Percentiles rank a stretch among this genome's conserved stretches.
These are phyloP conservation scores for Vigna radiata DNA, from an alignment of 306 rosid species.

Conservation along the genomic window DNA sequence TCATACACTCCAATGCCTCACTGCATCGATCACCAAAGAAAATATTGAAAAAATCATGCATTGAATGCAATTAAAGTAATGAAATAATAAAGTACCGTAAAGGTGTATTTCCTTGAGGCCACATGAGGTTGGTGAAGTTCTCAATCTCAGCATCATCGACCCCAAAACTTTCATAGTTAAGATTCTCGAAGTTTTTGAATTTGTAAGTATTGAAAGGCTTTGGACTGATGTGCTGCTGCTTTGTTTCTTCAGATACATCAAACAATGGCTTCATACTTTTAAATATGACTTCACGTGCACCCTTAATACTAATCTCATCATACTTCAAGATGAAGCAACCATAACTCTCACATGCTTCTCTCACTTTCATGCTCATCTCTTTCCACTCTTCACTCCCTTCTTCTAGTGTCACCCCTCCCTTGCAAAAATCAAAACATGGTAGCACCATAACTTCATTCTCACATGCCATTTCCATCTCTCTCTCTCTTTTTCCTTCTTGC, in stretches of 20 bases:
- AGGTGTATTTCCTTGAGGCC: conserved; percentile 59
- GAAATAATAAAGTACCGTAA: conserved; percentile 40
- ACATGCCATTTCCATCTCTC: no score
- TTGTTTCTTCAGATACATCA: conserved; percentile 61
- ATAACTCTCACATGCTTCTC: conserved; percentile 56
- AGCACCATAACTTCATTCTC: conserved; percentile 17
- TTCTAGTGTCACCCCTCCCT: neutral
- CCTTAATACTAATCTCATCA: neutral
- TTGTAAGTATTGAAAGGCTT: conserved; percentile 53
- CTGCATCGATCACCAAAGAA: conserved; percentile 36
- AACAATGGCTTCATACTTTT: conserved; percentile 48
- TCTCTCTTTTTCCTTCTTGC: no score
- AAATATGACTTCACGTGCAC: conserved; percentile 44
- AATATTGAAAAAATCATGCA: no score
- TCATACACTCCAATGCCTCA: conserved; percentile 46
- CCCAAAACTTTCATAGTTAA: conserved; percentile 57
- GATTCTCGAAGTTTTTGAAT: conserved; percentile 32
- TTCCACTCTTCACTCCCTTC: conserved; percentile 49
- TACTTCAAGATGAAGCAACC: conserved; percentile 44
- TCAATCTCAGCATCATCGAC: conserved; percentile 44
- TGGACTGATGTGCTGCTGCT: conserved; percentile 41
- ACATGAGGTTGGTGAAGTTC: conserved; percentile 57
- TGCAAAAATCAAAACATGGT: conserved; percentile 40
- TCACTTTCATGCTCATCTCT: conserved; percentile 49
- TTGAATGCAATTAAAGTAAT: no score